Base-by-base conservation (phyloP, 2,329 filamentous ascomycete genomes). In the Chrysosporium queenslandicum region DNA sequence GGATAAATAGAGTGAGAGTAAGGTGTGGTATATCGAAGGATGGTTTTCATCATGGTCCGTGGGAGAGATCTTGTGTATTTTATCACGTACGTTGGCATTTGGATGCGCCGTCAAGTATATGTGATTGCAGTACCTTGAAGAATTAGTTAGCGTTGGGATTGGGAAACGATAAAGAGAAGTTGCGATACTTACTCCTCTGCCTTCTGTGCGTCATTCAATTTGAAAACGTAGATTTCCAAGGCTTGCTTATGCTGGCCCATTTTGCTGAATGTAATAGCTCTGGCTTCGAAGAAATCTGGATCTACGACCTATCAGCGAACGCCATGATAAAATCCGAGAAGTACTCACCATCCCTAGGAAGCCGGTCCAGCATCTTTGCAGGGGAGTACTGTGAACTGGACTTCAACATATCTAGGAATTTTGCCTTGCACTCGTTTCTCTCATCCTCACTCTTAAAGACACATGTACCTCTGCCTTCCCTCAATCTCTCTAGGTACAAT, bases 231-330 rank as follows among this genome's bases (percentile, higher is more conserved):
- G 49, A 98, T 95, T 65, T 92, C 86, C n/a, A 98, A 73, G 0
- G 92, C 92, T 69, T 97, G 89, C 64, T 88, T 90, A 71, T 98
- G 90, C 61, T 91, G 85, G 5, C 87, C 88, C 87, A 97, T 95
- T 60, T 92, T 94, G 68, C 87, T 89, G 36, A 97, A 79, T 18
- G 97, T 83, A 41, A 97, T 84, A 5, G 92, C 92, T 56, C 91
- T 83, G 1, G 88, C 82, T 66, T 97, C 91, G 67, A 86, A 94
- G 62, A 96, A 96, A 2, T 80, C 76, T 0, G 89, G 75, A 65
- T 96, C 88, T 91, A 42, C 29, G 14, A 36, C n/a, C 2, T 18
- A 21, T 34, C 25, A 52, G 54, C 50, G 20, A 8, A 3, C 4
- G 20, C 5, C 37, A 9, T 9, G 29, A 12, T 18, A 27, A 30